Evolutionary conservation across 1,284 basidiomycete genomes (phyloP), one percentile per base, ranked within the genome.

Genomic region (Ustilago esculenta): DNA sequence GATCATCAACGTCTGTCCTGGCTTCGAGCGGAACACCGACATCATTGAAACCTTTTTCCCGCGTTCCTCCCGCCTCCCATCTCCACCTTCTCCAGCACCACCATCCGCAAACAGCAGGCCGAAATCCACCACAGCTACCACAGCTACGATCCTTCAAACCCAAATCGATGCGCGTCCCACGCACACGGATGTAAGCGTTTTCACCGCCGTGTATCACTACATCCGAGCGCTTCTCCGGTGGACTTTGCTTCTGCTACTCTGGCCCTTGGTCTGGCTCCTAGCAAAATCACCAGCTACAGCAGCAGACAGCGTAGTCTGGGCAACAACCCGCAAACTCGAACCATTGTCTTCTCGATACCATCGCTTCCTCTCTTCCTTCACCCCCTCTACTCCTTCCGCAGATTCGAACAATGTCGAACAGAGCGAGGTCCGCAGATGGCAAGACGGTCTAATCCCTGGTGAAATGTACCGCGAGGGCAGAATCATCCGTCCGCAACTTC

Each of bases 1-100:
- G 5, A 53, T 71, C 14, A 35, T 80, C 51, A 58, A 66, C 24
- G 74, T 80, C n/a, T 77, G 73, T 39, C 60, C 75, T n/a, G 78
- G 78, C 21, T 80, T 79, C 47, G 76, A 80, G 43, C 43, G 77
- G 7, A 52, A 60, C 8, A 24, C 56, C 9, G 71, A 76, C 20
- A 43, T 76, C 27, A 49, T 72, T 23, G 52, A 58, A 2, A 59
- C 60, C 3, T 72, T 69, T 20, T 32, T 69, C 3, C 50, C 59
- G n/a, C 39, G 27, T 1, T 43, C 54, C 4, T 5, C 41, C 2
- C 9, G 14, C n/a, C 17, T 37, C 23, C 15, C 27, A 10, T 15
- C 15, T 1, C n/a, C 27, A 11, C 7, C 29, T 20, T 40, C 20
- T 11, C n/a, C 14, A n/a, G 18, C 25, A 3, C 11, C 18, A 17